A percentile compares a stretch with the other conserved stretches of the same genome.
These are phyloP conservation scores for Bryopsis sp. DNA, from an alignment of 139 green algal species.

Conservation along the genomic window DNA sequence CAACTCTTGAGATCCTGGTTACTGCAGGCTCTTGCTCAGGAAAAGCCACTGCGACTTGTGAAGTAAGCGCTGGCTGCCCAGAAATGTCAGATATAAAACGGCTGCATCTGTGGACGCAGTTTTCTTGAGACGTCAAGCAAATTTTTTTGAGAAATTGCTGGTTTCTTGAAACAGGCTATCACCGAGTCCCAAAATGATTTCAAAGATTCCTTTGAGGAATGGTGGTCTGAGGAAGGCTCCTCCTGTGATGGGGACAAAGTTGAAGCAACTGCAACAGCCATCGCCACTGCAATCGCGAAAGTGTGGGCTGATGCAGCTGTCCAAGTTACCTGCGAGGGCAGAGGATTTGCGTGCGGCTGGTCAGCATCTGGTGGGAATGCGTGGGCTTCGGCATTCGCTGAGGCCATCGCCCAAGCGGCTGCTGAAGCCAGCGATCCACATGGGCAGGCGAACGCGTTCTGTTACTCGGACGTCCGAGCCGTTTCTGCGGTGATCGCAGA, in stretches of 20 bases:
- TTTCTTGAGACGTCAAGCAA: background rate
- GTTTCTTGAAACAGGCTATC: background rate
- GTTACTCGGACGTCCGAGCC: background rate
- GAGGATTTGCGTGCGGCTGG: conserved; percentile 1
- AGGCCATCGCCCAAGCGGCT: background rate
- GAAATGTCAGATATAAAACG: too few relatives aligned
- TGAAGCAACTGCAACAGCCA: background rate
- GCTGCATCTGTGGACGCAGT: too few relatives aligned
- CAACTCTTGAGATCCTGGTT: background rate
- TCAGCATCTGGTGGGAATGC: background rate
- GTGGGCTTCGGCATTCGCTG: background rate
- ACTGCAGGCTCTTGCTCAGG: background rate
- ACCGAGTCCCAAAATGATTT: background rate
- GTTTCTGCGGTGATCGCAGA: background rate
- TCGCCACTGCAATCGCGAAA: background rate
- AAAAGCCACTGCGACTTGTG: too few relatives aligned
- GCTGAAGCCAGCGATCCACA: background rate
- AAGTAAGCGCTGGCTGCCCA: background rate
- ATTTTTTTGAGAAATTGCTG: too few relatives aligned
- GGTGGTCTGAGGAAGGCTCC: background rate
- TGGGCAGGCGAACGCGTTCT: background rate
- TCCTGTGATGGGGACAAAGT: background rate
- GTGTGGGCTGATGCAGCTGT: too few relatives aligned
- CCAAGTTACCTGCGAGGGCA: background rate
- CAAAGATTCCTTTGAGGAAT: background rate